A percentile compares a stretch with the other conserved stretches of the same genome.
Conservation (phyloP, 352 stramenopile genomes). For the Globisporangium polare region DNA sequence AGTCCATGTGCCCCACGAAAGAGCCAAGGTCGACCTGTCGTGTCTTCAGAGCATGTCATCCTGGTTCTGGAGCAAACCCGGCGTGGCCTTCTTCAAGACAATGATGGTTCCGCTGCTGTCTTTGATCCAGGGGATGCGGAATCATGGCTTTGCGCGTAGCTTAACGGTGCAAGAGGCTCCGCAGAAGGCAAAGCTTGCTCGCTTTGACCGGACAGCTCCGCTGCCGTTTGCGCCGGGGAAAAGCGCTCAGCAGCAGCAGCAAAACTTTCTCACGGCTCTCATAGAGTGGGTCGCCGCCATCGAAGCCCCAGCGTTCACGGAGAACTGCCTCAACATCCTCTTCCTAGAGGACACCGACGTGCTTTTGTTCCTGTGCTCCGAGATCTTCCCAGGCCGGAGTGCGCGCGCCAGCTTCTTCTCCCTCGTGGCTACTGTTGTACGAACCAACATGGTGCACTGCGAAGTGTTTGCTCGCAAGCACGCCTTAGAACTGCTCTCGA, state of each 20-base stretch:
- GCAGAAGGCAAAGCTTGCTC: not conserved
- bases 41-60: slow-evolving; percentile 23
- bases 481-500: slow-evolving; percentile 11
- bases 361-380: slow-evolving; percentile 18
- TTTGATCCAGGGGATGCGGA: slow-evolving; percentile 21
- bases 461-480: slow-evolving; percentile 26
- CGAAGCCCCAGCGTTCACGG: slow-evolving; percentile 23
- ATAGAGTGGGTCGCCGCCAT: slow-evolving; percentile 30
- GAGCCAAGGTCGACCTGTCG: slow-evolving; percentile 12
- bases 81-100: slow-evolving; percentile 18
- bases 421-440: slow-evolving; percentile 21
- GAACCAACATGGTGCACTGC: slow-evolving; percentile 27
- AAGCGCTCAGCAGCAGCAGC: not conserved
- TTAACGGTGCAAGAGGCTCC: not conserved
- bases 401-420: slow-evolving; percentile 20
- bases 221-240: not conserved
- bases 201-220: not conserved
- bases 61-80: slow-evolving; percentile 31
- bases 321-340: slow-evolving; percentile 30
- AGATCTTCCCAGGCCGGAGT: slow-evolving; percentile 18
- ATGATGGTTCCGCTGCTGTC: slow-evolving; percentile 18
- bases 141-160: slow-evolving; percentile 5
- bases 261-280: slow-evolving; percentile 26
- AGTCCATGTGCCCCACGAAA: not conserved
- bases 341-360: slow-evolving; percentile 30